A percentile compares a stretch with the other conserved stretches of the same genome.
Evolutionary conservation across 108 stramenopile genomes (phyloP).

Genomic region (Ochromonas danica): DNA sequence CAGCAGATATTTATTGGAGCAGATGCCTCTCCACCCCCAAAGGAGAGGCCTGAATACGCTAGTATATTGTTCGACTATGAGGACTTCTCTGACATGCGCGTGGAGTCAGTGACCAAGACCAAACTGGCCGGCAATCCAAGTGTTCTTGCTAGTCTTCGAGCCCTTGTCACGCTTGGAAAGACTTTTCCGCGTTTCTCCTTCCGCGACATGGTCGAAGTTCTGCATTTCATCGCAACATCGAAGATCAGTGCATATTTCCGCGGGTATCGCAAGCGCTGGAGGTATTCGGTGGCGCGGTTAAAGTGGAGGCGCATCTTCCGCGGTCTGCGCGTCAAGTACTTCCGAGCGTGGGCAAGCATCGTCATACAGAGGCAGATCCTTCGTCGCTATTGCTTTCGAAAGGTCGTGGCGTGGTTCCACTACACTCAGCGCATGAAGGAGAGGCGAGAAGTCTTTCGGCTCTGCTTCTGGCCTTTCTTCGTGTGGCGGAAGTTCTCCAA

Average conservation of each 20-base stretch:
- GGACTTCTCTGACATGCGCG: background rate
- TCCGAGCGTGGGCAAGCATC: background rate
- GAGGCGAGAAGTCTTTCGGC: background rate
- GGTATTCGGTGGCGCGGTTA: background rate
- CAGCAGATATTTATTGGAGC: background rate
- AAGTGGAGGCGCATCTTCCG: background rate
- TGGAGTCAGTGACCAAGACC: no score
- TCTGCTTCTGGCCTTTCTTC: slow-evolving; percentile 13
- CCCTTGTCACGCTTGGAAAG: background rate
- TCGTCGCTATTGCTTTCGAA: slow-evolving; percentile 2
- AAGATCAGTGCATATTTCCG: background rate
- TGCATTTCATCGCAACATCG: background rate
- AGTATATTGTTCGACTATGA: background rate
- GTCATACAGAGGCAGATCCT: background rate
- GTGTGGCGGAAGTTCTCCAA: slow-evolving; percentile 1
- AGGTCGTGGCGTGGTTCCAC: slow-evolving; percentile 9
- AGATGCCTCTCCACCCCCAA: background rate
- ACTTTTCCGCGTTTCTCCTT: background rate
- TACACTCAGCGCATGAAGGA: background rate
- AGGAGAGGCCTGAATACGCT: background rate
- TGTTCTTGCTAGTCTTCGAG: background rate
- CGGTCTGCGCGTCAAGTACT: background rate
- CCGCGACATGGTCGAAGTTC: background rate
- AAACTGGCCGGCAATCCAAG: background rate
- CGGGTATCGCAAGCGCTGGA: background rate